Evolutionary conservation across 2,329 filamentous ascomycete species (phyloP), one percentile per base, ranked within the genome.

Genomic region (Claviceps sp.): DNA sequence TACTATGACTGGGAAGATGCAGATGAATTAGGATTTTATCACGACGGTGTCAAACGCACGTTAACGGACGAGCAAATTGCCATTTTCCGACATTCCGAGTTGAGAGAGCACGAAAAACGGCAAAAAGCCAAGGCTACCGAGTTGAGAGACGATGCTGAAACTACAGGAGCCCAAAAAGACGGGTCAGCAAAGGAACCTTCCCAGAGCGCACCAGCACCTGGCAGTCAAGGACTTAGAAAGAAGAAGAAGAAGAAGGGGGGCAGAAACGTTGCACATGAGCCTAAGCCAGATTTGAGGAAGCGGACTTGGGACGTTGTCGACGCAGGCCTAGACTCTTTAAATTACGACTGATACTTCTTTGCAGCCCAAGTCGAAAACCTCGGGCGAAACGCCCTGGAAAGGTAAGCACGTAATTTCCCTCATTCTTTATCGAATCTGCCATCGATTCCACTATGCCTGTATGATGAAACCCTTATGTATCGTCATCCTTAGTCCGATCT

Each of bases 401-500:
- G 47, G 53, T 55, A 39, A 60, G 66, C 22, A 64, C 29, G 29
- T 4, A 65, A 57, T 63, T 11, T 44, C 36, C 2, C 9, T 26
- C 16, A 6, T 29, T 29, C 16, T 45, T 14, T 17, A 9, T 16
- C 29, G 29, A 34, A 34, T 43, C 22, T 14, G 4, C 4, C 23
- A 20, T 40, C 43, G 5, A 39, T 38, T 20, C 3, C 20, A 4
- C 29, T 9, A 20, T 23, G 48, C 47, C 53, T 50, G 51, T 54
- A 85, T 91, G 88, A 94, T 91, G 88, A 93, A 82, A 89, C 75
- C 67, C 68, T 71, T 70, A 78, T 71, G 77, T 89, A 90, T 89
- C 85, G 87, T 94, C 88, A 94, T 95, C 88, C 88, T 94, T 94
- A 94, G 87, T 75, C 88, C 78, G 83, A 94, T 68, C 63, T 54